phyloP scores from a whole-genome alignment of 495 filamentous ascomycete species.

The Aspergillus coremiiformis region DNA sequence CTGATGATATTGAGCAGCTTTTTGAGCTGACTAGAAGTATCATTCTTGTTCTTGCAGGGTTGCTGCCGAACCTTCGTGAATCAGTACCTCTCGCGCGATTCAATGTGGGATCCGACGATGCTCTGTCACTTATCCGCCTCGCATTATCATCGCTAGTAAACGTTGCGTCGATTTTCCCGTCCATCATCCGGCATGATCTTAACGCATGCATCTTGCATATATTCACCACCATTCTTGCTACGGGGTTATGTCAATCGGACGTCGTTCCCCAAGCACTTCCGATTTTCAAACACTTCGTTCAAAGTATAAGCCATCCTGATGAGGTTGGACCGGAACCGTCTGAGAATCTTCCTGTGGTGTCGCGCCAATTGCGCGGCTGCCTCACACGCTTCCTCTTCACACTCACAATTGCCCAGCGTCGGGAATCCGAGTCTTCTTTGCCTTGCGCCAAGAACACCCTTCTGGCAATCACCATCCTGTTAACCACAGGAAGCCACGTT shows the following conservation, averaged over 20 bases:
- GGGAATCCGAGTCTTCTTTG: conserved; percentile 71
- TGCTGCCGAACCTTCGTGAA: conserved; percentile 81
- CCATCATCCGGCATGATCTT: conserved; percentile 91
- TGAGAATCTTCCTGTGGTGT: conserved; percentile 30
- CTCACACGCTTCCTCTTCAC: conserved; percentile 72
- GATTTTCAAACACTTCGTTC: conserved; percentile 85
- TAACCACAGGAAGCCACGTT: conserved; percentile 68
- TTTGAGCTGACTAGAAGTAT: conserved; percentile 96
- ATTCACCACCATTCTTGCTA: conserved; percentile 86
- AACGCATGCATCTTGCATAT: conserved; percentile 97
- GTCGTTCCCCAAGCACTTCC: conserved; percentile 88
- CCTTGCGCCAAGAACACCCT: conserved; percentile 91
- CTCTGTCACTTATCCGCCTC: conserved; percentile 67
- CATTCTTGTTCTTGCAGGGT: conserved; percentile 78
- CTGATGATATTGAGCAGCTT: conserved; percentile 95
- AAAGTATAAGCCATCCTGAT: conserved; percentile 52
- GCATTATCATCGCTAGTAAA: conserved; percentile 85
- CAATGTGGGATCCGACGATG: conserved; percentile 62
- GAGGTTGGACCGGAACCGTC: conserved; percentile 23
- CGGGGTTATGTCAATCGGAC: conserved; percentile 72
- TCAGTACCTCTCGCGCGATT: conserved; percentile 60
- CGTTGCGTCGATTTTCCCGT: conserved; percentile 88
- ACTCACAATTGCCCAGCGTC: conserved; percentile 73
- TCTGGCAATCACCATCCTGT: conserved; percentile 76
- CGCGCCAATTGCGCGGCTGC: conserved; percentile 61